Percentiles rank a stretch among this genome's conserved stretches.
These are phyloP conservation scores for Graphilbum fragrans DNA, from an alignment of 2,329 filamentous ascomycete genomes.

Conservation along the genomic window DNA sequence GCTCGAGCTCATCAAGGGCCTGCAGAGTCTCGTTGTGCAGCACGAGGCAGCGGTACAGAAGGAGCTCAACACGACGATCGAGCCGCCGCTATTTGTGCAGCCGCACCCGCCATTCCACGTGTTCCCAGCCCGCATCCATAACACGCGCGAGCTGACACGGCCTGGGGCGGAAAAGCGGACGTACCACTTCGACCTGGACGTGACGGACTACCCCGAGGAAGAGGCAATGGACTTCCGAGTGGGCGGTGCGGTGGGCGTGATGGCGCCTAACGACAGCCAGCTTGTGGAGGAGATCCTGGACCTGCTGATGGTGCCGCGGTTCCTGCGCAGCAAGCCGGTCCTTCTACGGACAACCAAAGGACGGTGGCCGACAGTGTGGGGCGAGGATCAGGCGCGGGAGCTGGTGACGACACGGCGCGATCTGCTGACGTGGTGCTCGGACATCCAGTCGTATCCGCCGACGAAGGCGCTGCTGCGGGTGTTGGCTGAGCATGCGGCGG, in stretches of 20 bases:
- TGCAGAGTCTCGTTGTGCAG: slow-evolving; percentile 20
- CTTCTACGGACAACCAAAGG: slow-evolving; percentile 67
- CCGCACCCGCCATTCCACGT: slow-evolving; percentile 90
- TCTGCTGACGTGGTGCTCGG: slow-evolving; percentile 89
- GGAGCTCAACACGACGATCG: slow-evolving; percentile 43
- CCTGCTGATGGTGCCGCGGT: slow-evolving; percentile 66
- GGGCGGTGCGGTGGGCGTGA: slow-evolving; percentile 87
- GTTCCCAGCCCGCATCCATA: slow-evolving; percentile 77
- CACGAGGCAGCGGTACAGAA: slow-evolving; percentile 13
- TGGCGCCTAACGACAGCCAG: slow-evolving; percentile 68
- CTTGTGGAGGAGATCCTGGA: slow-evolving; percentile 79
- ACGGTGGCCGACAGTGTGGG: slow-evolving; percentile 97
- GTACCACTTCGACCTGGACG: slow-evolving; percentile 93
- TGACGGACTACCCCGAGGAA: slow-evolving; percentile 81
- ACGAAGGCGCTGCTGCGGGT: slow-evolving; percentile 79
- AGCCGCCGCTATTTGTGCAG: slow-evolving; percentile 82
- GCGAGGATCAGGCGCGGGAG: slow-evolving; percentile 72
- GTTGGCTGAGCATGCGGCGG: slow-evolving; percentile 71
- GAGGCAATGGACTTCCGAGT: slow-evolving; percentile 87
- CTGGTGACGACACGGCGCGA: slow-evolving; percentile 84
- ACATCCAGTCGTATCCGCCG: slow-evolving; percentile 85
- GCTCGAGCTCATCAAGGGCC: slow-evolving; percentile 12
- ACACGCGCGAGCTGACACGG: slow-evolving; percentile 75
- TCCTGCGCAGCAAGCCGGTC: slow-evolving; percentile 73
- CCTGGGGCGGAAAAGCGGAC: slow-evolving; percentile 90